These are phyloP conservation scores for Aspergillus piperis DNA, from an alignment of 2,329 filamentous ascomycete genomes.

Conservation along the genomic window DNA sequence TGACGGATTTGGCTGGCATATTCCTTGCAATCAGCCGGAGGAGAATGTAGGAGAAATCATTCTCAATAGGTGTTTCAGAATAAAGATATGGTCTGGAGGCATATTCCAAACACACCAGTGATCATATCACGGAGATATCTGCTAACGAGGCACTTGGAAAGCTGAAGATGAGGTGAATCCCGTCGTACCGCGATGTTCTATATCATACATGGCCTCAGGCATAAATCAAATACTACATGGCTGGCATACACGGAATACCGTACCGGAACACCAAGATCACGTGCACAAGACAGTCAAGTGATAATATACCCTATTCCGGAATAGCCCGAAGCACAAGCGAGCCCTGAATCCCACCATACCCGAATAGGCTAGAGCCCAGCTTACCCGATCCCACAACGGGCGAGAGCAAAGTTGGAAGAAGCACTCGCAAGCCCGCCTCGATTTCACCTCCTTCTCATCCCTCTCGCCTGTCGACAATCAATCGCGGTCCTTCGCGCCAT, in stretches of 20 bases:
- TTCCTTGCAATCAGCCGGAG: too few species aligned
- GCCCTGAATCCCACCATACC: slow-evolving; percentile 34
- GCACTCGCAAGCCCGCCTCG: slow-evolving; percentile 26
- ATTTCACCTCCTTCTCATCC: slow-evolving; percentile 40
- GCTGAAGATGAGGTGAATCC: too few species aligned
- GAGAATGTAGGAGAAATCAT: too few species aligned
- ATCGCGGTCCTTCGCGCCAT: slow-evolving; percentile 44
- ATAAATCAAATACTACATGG: too few species aligned
- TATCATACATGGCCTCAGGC: neutral
- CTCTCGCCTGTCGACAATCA: slow-evolving; percentile 43
- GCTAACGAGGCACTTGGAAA: too few species aligned
- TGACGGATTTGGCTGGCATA: too few species aligned
- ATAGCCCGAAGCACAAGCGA: slow-evolving; percentile 37
- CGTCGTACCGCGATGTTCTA: too few species aligned
- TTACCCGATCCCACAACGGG: slow-evolving; percentile 46
- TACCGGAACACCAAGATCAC: neutral
- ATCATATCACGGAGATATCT: too few species aligned
- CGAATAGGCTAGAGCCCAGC: slow-evolving; percentile 31
- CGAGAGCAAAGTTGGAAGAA: slow-evolving; percentile 35
- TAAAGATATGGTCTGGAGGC: too few species aligned
- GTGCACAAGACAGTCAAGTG: slow-evolving; percentile 2
- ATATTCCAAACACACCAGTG: too few species aligned
- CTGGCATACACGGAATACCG: neutral
- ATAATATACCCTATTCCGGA: slow-evolving; percentile 1
- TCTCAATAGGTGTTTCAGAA: too few species aligned